A percentile compares a stretch with the other conserved stretches of the same genome.
Evolutionary conservation across 768 basidiomycete genomes (phyloP).

Genomic region (Lactarius pseudohatsudake): DNA sequence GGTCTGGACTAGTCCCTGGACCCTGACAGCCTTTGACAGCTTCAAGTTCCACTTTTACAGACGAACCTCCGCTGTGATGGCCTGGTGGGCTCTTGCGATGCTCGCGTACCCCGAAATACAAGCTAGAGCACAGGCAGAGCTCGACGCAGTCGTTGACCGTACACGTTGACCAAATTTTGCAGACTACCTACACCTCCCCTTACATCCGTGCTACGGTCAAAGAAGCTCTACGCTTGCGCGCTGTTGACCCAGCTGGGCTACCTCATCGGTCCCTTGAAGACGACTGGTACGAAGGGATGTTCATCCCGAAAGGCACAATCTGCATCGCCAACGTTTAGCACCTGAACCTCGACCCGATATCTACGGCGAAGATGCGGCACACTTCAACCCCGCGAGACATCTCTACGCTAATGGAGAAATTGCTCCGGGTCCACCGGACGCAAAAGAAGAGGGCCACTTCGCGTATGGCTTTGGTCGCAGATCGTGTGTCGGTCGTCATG

Average conservation of each 20-base stretch:
- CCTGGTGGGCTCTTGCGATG: constrained; percentile 14
- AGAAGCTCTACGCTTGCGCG: constrained; percentile 4
- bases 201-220: constrained; percentile 14
- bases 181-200: constrained; percentile 6
- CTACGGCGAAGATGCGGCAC: too few relatives aligned
- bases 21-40: too few relatives aligned
- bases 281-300: constrained; percentile 21
- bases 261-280: constrained; percentile 6
- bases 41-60: too few relatives aligned
- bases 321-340: too few relatives aligned
- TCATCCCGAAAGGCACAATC: constrained; percentile 8
- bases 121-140: constrained; percentile 12
- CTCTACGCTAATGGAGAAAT: too few relatives aligned
- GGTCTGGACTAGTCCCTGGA: too few relatives aligned
- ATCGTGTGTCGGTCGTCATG: too few relatives aligned
- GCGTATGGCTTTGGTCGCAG: too few relatives aligned
- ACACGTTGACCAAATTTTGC: constrained; percentile 5
- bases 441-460: too few relatives aligned
- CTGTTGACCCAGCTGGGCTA: background rate
- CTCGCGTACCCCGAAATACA: constrained; percentile 14
- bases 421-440: too few relatives aligned
- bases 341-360: too few relatives aligned
- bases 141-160: constrained; percentile 8
- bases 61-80: background rate
- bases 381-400: too few relatives aligned